Evolutionary conservation across 1,284 basidiomycete genomes (phyloP).

Genomic region (Apiotrichum gracile): DNA sequence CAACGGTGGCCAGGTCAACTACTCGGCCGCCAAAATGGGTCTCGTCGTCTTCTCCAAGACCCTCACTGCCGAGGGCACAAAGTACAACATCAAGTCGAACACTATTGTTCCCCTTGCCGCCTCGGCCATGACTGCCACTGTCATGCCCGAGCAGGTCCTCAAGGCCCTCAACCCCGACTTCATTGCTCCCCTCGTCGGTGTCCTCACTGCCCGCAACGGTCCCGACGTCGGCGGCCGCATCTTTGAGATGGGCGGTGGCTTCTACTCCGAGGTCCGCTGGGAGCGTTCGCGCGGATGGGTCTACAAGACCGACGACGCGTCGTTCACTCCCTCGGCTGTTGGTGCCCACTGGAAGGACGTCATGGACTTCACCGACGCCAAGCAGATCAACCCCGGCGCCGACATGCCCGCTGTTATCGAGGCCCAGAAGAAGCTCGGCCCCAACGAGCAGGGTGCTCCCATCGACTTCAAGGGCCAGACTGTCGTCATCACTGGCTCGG

Average conservation of each 20-base stretch:
- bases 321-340: slow-evolving; percentile 91
- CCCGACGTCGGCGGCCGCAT: slow-evolving; percentile 79
- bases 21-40: slow-evolving; percentile 61
- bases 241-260: slow-evolving; percentile 94
- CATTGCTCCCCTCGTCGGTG: slow-evolving; percentile 85
- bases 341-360: slow-evolving; percentile 76
- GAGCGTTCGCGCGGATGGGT: slow-evolving; percentile 78
- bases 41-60: slow-evolving; percentile 87
- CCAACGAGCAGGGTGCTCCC: slow-evolving; percentile 34
- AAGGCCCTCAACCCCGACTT: slow-evolving; percentile 88
- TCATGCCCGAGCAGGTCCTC: slow-evolving; percentile 97
- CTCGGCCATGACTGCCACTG: slow-evolving; percentile 85
- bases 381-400: slow-evolving; percentile 61
- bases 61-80: slow-evolving; percentile 80
- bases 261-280: slow-evolving; percentile 86
- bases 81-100: slow-evolving; percentile 85
- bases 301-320: slow-evolving; percentile 77
- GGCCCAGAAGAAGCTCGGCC: slow-evolving; percentile 9
- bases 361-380: slow-evolving; percentile 76
- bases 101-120: slow-evolving; percentile 90
- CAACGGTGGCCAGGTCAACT: slow-evolving; percentile 94
- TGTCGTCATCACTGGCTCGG: slow-evolving; percentile 89
- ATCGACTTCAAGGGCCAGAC: slow-evolving; percentile 86
- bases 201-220: slow-evolving; percentile 49
- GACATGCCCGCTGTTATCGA: slow-evolving; percentile 51